Conservation (phyloP, 768 basidiomycete species). For the Tylopilus rubrobrunneus region DNA sequence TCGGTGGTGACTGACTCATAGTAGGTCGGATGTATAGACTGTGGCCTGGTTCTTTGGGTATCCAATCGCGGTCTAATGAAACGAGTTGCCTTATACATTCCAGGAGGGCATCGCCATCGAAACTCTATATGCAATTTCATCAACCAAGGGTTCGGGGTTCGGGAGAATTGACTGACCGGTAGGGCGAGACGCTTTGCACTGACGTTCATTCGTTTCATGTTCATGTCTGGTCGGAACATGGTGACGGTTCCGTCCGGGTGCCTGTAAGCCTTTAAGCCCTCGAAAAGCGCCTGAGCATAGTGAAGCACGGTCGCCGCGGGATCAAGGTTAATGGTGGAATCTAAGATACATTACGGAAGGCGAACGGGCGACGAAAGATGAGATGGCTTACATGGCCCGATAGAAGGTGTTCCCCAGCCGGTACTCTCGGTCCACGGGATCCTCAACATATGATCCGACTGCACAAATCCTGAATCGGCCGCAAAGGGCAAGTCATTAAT, state of each 20-base stretch:
- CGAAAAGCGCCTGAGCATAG: slow-evolving; percentile 89
- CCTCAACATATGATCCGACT: slow-evolving; percentile 87
- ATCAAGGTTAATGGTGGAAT: slow-evolving; percentile 19
- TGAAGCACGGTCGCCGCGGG: slow-evolving; percentile 71
- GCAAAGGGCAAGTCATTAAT: slow-evolving; percentile 3
- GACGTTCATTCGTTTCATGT: slow-evolving; percentile 93
- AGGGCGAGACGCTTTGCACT: slow-evolving; percentile 76
- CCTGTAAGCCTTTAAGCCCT: slow-evolving; percentile 93
- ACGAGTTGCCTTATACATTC: slow-evolving; percentile 86
- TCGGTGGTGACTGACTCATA: slow-evolving; percentile 41
- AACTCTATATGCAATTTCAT: slow-evolving; percentile 45
- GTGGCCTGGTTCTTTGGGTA: slow-evolving; percentile 83
- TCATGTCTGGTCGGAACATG: slow-evolving; percentile 94
- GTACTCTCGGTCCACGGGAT: slow-evolving; percentile 64
- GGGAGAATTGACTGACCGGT: slow-evolving; percentile 46
- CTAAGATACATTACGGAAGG: slow-evolving; percentile 15
- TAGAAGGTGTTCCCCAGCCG: slow-evolving; percentile 83
- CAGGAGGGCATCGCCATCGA: slow-evolving; percentile 70
- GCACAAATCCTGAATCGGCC: slow-evolving; percentile 7
- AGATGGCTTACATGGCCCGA: slow-evolving; percentile 68
- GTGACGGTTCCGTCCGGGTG: slow-evolving; percentile 67
- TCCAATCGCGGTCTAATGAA: slow-evolving; percentile 82
- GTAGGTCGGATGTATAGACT: slow-evolving; percentile 90
- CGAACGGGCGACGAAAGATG: not conserved
- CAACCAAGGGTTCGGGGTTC: not conserved